Percentiles rank a stretch among this genome's conserved stretches.
Conservation (phyloP, 495 filamentous ascomycete genomes). For the Sphaerosporella brunnea region DNA sequence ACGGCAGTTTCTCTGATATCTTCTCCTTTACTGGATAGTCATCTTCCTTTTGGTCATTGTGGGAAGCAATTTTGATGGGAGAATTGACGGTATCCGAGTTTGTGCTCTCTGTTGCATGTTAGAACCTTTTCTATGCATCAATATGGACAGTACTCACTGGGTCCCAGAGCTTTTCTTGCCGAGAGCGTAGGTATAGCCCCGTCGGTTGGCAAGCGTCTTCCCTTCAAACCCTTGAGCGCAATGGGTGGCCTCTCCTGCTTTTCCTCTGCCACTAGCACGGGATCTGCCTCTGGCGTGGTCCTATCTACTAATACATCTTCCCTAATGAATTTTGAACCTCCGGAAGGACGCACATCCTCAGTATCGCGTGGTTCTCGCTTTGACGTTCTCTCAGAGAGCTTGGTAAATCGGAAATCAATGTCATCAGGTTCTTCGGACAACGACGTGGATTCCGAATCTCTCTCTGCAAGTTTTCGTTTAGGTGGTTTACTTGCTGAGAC, state of each 20-base stretch:
- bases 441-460: neutral
- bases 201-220: no score
- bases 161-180: conserved; percentile 38
- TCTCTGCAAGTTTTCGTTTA: neutral
- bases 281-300: no score
- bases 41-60: conserved; percentile 5
- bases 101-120: conserved; percentile 33
- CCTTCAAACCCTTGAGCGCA: no score
- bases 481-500: neutral
- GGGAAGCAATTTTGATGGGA: neutral
- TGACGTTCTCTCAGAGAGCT: conserved; percentile 1
- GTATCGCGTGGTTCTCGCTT: neutral
- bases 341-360: no score
- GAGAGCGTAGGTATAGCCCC: conserved; percentile 5
- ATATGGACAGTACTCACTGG: conserved; percentile 33
- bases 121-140: conserved; percentile 11
- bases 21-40: conserved; percentile 13
- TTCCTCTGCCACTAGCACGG: no score
- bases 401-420: conserved; percentile 16
- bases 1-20: conserved; percentile 9
- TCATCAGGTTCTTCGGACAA: neutral
- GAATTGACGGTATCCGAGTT: conserved; percentile 29
- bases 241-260: no score
- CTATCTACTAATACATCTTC: no score
- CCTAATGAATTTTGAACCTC: no score